Evolutionary conservation across 2,329 filamentous ascomycete genomes (phyloP), one percentile per base, ranked within the genome.

Genomic region (Corynespora cassiicola): DNA sequence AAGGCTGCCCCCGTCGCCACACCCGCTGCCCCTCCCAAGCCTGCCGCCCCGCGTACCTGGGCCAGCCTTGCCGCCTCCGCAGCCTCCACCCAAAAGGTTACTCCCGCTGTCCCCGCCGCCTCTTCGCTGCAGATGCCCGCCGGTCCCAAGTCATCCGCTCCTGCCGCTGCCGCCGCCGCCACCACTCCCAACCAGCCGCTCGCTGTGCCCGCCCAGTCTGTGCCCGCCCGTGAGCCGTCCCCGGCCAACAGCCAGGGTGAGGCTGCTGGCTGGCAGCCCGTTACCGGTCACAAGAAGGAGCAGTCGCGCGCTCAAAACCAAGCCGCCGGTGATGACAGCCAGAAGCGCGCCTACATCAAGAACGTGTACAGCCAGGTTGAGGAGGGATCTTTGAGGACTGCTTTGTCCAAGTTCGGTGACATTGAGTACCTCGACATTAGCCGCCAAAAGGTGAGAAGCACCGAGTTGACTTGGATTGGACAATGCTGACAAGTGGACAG

Each of bases 301-400:
- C 88, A 94, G 67, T 86, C 85, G 59, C 84, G 89, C 49, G 81
- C 81, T 34, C 86, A 88, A 69, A 81, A 84, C 37, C 77, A 82
- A 55, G 76, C 82, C 39, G 69, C 77, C 17, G 65, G 74, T 30
- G 87, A 91, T 61, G 87, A 89, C 61, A 86, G 92, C 48, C 82
- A 82, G 47, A 85, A 85, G 36, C 81, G 90, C 54, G 94, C 87
- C 14, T 97, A 96, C 70, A 90, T 99, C 70, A 96, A 96, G 78
- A 95, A 92, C 58, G 92, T 97, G 32, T 92, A 85, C 32, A 90
- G 95, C 21, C 91, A 90, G 73, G 85, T 99, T 35, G 81, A 88
- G 64, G 80, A 84, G 10, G 81, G 83, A 25, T 82, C 89, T 30
- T 77, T 99, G 43, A 86, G 80, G 68, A 77, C 79, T 36, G 79